Conservation (phyloP, 2,329 filamentous ascomycete genomes). For the Aureobasidium sp. region DNA sequence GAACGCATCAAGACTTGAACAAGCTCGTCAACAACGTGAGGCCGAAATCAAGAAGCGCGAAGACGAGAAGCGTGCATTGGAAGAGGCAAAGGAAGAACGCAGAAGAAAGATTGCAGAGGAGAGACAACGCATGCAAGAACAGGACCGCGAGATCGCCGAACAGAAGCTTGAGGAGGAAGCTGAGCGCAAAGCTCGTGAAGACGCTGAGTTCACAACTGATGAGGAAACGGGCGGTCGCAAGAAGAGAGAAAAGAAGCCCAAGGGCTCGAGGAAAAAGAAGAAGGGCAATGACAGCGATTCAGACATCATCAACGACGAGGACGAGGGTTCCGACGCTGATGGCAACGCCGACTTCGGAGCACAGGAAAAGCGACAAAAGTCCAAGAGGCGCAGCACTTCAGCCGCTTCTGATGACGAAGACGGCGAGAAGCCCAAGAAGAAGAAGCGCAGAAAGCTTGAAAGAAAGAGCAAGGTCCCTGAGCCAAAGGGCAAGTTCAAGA, state of each 20-base stretch:
- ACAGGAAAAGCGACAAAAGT: constrained; percentile 27
- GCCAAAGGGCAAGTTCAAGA: constrained; percentile 65
- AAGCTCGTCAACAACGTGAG: constrained; percentile 73
- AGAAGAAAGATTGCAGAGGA: constrained; percentile 81
- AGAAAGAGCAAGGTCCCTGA: constrained; percentile 40
- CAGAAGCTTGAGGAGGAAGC: constrained; percentile 65
- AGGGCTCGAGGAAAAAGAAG: constrained; percentile 44
- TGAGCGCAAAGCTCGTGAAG: constrained; percentile 45
- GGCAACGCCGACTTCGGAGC: constrained; percentile 34
- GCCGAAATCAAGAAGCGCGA: constrained; percentile 72
- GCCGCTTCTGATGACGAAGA: constrained; percentile 39
- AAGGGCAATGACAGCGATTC: constrained; percentile 43
- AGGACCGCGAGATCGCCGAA: constrained; percentile 64
- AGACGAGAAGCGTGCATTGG: constrained; percentile 61
- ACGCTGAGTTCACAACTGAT: constrained; percentile 76
- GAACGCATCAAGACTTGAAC: constrained; percentile 79
- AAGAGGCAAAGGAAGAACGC: constrained; percentile 64
- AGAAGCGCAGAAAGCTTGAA: constrained; percentile 56
- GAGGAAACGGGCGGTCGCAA: constrained; percentile 74
- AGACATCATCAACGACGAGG: constrained; percentile 30
- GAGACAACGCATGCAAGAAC: constrained; percentile 69
- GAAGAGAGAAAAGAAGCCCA: constrained; percentile 65
- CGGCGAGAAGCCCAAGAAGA: constrained; percentile 54
- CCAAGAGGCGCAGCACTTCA: constrained; percentile 27
- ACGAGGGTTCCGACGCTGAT: constrained; percentile 39